Evolutionary conservation across 768 basidiomycete species (phyloP), one percentile per base, ranked within the genome.

Genomic region (Cystofilobasidium ferigula): DNA sequence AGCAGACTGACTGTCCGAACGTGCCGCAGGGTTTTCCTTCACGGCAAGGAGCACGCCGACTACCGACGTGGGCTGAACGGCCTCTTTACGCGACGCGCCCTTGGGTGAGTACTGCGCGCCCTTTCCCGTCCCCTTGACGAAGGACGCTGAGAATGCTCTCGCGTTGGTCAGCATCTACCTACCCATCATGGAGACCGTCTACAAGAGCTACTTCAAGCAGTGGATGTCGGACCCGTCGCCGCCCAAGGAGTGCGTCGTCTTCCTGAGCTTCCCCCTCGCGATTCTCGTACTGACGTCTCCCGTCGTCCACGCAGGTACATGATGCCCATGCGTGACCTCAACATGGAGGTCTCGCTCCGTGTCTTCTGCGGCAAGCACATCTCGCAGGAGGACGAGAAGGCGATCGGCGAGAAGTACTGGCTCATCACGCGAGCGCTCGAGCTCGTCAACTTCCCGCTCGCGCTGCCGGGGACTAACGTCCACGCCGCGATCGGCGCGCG

Each of bases 371-470:
- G 95, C 22, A 78, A 80, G 69, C 89, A 98, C 76, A 86, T 98
- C 70, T 84, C 89, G 34, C 86, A 90, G 20, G 77, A 84, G 10
- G 88, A 86, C 45, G 83, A 85, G 30, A 73, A 77, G 20, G 88
- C 90, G 74, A 92, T 99, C 74, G 86, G 83, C 73, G 85, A 88
- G 70, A 91, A 90, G 74, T 98, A 98, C 79, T 98, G 94, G 94
- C 80, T 81, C 67, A 95, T 99, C 77, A 98, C 95, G 9, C 80
- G 84, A 71, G 89, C 95, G 3, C 86, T 99, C 47, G 90, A 99
- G 75, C 86, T 99, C 62, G 95, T 99, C 80, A 99, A 99, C 80
- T 98, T 99, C 80, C 95, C 95, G 20, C 78, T 98, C 68, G 85
- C 94, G 20, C 72, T 95, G 42, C 95, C 95, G 24, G 95, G 95